Evolutionary conservation across 2,329 filamentous ascomycete species (phyloP).

Genomic region (Exophiala calicioides): DNA sequence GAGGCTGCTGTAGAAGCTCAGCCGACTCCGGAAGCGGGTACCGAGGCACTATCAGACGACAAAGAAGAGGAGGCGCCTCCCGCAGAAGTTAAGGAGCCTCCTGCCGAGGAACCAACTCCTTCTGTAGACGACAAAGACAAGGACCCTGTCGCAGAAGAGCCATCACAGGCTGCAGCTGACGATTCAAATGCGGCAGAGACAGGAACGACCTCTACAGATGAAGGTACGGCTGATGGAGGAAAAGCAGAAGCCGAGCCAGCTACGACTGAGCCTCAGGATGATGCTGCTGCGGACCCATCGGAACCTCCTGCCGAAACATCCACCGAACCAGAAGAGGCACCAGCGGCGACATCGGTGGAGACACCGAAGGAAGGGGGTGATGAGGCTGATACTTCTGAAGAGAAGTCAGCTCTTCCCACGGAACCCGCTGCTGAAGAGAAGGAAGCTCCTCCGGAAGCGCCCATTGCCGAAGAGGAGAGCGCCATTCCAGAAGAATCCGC

Average conservation of each 20-base stretch:
- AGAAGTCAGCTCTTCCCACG: conserved; percentile 1
- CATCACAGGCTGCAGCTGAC: too few species aligned
- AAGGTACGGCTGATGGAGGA: too few species aligned
- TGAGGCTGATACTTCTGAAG: neutral
- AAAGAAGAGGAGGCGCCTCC: neutral
- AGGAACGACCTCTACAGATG: too few species aligned
- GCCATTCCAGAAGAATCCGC: neutral
- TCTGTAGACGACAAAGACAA: too few species aligned
- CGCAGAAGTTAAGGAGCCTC: conserved; percentile 17
- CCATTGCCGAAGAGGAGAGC: conserved; percentile 1
- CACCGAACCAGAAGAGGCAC: conserved; percentile 6
- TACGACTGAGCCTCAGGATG: too few species aligned
- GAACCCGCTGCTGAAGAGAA: conserved; percentile 2
- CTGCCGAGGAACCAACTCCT: conserved; percentile 12
- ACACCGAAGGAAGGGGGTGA: too few species aligned
- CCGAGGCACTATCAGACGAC: neutral
- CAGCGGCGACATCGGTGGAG: too few species aligned
- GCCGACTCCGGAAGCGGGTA: neutral
- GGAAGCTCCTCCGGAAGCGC: conserved; percentile 1
- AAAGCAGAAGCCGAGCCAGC: too few species aligned
- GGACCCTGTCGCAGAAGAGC: too few species aligned
- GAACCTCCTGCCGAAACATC: conserved; percentile 20
- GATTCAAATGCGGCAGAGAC: too few species aligned
- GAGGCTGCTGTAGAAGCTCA: neutral
- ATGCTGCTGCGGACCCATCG: too few species aligned